Evolutionary conservation across 306 rosid genomes (phyloP).

Genomic region (Ormosia emarginata): DNA sequence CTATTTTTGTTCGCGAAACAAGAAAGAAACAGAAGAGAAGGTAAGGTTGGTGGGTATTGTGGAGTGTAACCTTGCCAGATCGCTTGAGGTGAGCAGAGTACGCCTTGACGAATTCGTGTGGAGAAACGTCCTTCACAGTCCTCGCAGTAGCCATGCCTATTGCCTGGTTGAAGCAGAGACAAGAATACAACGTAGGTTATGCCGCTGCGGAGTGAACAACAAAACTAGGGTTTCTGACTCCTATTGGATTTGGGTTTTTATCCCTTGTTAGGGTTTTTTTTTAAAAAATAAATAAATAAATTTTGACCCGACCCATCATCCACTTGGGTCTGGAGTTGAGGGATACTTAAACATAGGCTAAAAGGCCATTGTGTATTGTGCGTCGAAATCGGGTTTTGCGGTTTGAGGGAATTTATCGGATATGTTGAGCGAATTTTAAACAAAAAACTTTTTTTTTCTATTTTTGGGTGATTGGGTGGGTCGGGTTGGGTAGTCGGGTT

Average conservation of each 20-base stretch:
- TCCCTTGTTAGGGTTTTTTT: neutral
- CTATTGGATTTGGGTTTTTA: neutral
- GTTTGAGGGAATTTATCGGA: no score
- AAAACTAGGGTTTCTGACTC: neutral
- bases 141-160: constrained; percentile 33
- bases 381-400: no score
- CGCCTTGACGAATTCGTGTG: constrained; percentile 43
- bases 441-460: no score
- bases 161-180: neutral
- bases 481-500: no score
- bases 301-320: neutral
- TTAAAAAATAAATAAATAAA: neutral
- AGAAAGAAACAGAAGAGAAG: neutral
- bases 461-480: no score
- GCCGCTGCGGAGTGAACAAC: neutral
- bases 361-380: neutral
- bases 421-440: no score
- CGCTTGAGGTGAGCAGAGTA: constrained; percentile 40
- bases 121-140: constrained; percentile 40
- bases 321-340: neutral
- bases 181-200: neutral
- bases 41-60: neutral
- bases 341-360: neutral
- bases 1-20: neutral
- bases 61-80: constrained; percentile 30